phyloP scores from a whole-genome alignment of 1,284 basidiomycete genomes.

The Marasmius sp. region DNA sequence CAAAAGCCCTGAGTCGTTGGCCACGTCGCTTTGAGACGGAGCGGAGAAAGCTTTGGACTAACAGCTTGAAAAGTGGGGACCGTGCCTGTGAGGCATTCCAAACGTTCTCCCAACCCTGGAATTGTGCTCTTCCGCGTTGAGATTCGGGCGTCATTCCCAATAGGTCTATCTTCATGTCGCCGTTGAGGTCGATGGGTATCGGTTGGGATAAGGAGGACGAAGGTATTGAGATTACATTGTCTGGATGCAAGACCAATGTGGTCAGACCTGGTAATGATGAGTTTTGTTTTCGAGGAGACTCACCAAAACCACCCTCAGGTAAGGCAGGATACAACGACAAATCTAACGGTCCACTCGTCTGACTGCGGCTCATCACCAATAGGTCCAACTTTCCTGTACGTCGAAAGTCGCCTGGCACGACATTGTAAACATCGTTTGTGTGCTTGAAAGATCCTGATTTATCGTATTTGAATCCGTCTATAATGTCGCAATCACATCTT shows the following conservation, averaged over 20 bases:
- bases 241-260: constrained; percentile 28
- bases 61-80: constrained; percentile 63
- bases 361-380: constrained; percentile 77
- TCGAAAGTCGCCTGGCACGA: constrained; percentile 91
- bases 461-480: constrained; percentile 64
- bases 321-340: constrained; percentile 70
- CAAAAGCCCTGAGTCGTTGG: neutral
- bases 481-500: neutral
- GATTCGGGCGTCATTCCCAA: constrained; percentile 66
- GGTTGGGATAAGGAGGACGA: constrained; percentile 78
- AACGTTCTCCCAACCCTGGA: constrained; percentile 76
- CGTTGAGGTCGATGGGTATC: constrained; percentile 83
- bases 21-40: constrained; percentile 1
- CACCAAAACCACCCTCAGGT: constrained; percentile 69
- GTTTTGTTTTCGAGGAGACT: constrained; percentile 21
- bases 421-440: constrained; percentile 62
- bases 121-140: constrained; percentile 32
- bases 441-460: constrained; percentile 59
- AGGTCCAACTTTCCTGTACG: constrained; percentile 90
- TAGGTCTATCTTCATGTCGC: constrained; percentile 87
- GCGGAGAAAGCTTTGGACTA: constrained; percentile 21
- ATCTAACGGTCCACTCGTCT: constrained; percentile 50
- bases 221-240: constrained; percentile 52
- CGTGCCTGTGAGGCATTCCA: constrained; percentile 62
- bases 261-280: neutral